Conservation (phyloP, 1,139 yeast genomes). For the Kodamaea fungicola region DNA sequence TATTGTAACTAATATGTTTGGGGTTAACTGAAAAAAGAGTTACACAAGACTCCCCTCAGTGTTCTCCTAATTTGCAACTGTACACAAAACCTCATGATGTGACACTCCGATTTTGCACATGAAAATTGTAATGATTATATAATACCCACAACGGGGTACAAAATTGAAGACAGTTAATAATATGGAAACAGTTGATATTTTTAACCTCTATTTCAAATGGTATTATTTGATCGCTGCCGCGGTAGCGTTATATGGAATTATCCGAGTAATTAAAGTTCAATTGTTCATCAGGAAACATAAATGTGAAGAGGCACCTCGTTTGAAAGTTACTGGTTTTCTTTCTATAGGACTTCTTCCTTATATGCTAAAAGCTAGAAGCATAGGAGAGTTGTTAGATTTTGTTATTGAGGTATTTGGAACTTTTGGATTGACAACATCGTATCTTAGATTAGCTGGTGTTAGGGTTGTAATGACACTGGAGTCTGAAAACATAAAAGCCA, state of each 20-base stretch:
- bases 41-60: no score
- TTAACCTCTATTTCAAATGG: slow-evolving; percentile 9
- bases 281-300: slow-evolving; percentile 14
- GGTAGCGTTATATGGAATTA: slow-evolving; percentile 8
- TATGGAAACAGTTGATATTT: no score
- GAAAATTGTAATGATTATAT: no score
- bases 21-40: no score
- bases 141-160: no score
- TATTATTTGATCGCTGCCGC: slow-evolving; percentile 10
- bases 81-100: no score
- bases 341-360: slow-evolving; percentile 5
- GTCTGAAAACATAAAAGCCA: slow-evolving; percentile 20
- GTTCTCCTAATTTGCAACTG: no score
- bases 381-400: slow-evolving; percentile 10
- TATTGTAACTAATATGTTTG: no score
- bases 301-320: slow-evolving; percentile 13
- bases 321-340: slow-evolving; percentile 3
- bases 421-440: slow-evolving; percentile 1
- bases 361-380: slow-evolving; percentile 7
- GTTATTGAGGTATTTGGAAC: slow-evolving; percentile 1
- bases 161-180: no score
- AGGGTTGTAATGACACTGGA: slow-evolving; percentile 14
- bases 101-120: no score
- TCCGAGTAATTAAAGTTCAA: slow-evolving; percentile 4
- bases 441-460: slow-evolving; percentile 7